Percentiles rank a stretch among this genome's conserved stretches.
Evolutionary conservation across 2,329 filamentous ascomycete species (phyloP).

Genomic region (Xylariaceae sp.): DNA sequence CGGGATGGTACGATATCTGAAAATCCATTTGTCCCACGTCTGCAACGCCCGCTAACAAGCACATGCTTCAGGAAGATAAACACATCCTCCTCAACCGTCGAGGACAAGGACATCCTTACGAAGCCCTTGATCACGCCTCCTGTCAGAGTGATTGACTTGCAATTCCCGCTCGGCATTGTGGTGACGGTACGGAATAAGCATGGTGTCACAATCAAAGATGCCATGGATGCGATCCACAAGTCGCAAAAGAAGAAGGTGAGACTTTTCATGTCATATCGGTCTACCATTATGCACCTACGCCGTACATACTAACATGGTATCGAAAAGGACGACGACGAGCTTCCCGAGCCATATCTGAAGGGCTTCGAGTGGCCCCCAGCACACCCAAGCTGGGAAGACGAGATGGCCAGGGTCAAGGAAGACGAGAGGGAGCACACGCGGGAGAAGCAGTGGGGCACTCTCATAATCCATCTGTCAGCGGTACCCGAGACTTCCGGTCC

Average conservation of each 20-base stretch:
- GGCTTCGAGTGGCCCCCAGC: conserved; percentile 79
- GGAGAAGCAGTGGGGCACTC: conserved; percentile 81
- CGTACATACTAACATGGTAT: conserved; percentile 2
- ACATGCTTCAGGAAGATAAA: conserved; percentile 75
- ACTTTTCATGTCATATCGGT: neutral
- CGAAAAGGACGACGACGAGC: conserved; percentile 77
- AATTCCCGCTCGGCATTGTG: conserved; percentile 82
- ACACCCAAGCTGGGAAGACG: conserved; percentile 17
- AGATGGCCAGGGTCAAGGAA: conserved; percentile 15
- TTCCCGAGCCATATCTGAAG: conserved; percentile 79
- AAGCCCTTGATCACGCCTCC: conserved; percentile 73
- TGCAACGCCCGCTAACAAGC: too few species aligned
- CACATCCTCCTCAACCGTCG: conserved; percentile 69
- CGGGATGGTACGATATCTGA: conserved; percentile 80
- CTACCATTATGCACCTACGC: neutral
- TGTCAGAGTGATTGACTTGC: conserved; percentile 89
- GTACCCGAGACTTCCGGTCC: conserved; percentile 45
- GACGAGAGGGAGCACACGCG: conserved; percentile 44
- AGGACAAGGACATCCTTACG: conserved; percentile 81
- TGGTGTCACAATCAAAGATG: conserved; percentile 96
- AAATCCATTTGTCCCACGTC: neutral
- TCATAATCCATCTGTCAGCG: conserved; percentile 87
- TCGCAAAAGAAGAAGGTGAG: conserved; percentile 92
- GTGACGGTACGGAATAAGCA: conserved; percentile 87
- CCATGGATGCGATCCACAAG: conserved; percentile 91